Conservation (phyloP, 371 early-diverging fungal species). For the Mucor velutinosus region DNA sequence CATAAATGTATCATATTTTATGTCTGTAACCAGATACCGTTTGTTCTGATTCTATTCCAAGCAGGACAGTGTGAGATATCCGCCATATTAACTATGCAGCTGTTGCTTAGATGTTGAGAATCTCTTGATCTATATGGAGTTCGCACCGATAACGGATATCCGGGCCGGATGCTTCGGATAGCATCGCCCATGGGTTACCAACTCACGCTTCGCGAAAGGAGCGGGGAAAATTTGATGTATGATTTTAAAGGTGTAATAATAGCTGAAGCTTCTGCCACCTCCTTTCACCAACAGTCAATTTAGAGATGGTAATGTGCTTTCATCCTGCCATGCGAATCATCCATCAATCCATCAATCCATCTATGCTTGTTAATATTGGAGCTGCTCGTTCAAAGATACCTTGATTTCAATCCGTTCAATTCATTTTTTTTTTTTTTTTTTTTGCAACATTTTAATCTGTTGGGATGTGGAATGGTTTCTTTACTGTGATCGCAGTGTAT, state of each 20-base stretch:
- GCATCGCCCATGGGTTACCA: not conserved
- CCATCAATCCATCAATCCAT: conserved; percentile 18
- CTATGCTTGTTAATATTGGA: conserved; percentile 3
- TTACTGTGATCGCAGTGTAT: not conserved
- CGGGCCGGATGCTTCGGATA: conserved; percentile 4
- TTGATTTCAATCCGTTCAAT: not conserved
- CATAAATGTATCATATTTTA: not conserved
- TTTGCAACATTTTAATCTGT: not conserved
- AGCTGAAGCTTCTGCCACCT: conserved; percentile 8
- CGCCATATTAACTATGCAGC: not conserved
- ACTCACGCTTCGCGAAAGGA: not conserved
- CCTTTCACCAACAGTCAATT: conserved; percentile 27
- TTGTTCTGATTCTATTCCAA: not conserved
- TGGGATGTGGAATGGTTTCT: not conserved
- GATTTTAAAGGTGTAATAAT: conserved; percentile 4
- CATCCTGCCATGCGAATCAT: not conserved
- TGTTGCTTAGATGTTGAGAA: not conserved
- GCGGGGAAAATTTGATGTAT: conserved; percentile 1
- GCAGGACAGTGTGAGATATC: not conserved
- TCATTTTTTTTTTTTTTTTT: not conserved
- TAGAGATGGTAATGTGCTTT: conserved; percentile 22
- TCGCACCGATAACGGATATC: not conserved
- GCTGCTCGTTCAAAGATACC: not conserved
- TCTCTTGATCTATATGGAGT: not conserved
- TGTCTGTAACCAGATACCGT: too few relatives aligned